Evolutionary conservation across 768 basidiomycete genomes (phyloP).

Genomic region (Suillus occidentalis): DNA sequence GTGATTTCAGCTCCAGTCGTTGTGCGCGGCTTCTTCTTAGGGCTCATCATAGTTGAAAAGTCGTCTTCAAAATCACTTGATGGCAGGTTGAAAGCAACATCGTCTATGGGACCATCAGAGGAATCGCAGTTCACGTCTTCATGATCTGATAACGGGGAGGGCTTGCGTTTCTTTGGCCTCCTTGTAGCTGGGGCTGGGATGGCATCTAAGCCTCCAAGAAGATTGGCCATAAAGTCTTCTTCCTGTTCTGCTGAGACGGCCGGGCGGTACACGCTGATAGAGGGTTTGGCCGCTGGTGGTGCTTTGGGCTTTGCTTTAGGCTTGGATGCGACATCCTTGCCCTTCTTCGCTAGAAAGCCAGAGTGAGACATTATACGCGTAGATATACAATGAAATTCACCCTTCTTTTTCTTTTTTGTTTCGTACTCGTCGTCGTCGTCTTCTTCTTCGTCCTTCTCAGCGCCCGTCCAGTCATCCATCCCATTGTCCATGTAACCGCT

Average conservation of each 20-base stretch:
- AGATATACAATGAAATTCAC: constrained; percentile 27
- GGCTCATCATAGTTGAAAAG: constrained; percentile 48
- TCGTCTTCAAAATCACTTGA: constrained; percentile 59
- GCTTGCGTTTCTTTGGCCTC: constrained; percentile 66
- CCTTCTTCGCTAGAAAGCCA: constrained; percentile 29
- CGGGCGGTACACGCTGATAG: constrained; percentile 81
- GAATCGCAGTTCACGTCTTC: constrained; percentile 26
- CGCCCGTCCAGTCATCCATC: constrained; percentile 88
- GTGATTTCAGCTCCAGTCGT: constrained; percentile 42
- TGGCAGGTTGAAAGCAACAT: constrained; percentile 24
- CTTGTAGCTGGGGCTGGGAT: constrained; percentile 37
- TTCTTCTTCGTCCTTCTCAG: constrained; percentile 51
- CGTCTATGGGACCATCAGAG: constrained; percentile 31
- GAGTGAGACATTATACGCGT: neutral
- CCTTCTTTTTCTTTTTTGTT: constrained; percentile 39
- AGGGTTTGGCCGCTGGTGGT: constrained; percentile 50
- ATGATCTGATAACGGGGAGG: constrained; percentile 47
- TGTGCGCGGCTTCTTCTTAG: constrained; percentile 61
- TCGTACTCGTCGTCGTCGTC: constrained; percentile 40
- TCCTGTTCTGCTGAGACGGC: constrained; percentile 77
- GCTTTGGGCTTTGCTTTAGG: constrained; percentile 43
- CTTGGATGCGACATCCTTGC: constrained; percentile 25
- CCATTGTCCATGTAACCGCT: constrained; percentile 95
- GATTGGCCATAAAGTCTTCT: constrained; percentile 81
- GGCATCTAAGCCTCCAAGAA: constrained; percentile 73